Evolutionary conservation across 1,284 basidiomycete species (phyloP).

Genomic region (Moniliella sp.): DNA sequence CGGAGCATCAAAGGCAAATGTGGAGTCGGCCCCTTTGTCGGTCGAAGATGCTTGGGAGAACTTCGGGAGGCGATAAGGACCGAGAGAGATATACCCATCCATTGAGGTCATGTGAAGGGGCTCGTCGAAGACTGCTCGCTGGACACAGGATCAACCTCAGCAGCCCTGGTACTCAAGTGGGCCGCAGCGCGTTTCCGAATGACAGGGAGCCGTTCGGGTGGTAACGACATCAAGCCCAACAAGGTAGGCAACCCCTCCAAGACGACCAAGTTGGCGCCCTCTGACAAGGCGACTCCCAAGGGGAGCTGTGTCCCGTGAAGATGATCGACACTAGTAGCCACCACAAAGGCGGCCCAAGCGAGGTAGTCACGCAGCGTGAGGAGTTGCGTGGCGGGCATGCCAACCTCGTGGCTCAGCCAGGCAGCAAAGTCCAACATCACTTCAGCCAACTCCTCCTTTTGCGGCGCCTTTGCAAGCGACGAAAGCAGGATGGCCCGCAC

Average conservation of each 20-base stretch:
- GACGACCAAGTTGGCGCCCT: constrained; percentile 35
- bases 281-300: constrained; percentile 27
- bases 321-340: constrained; percentile 43
- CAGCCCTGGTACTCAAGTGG: not conserved
- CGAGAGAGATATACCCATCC: too few relatives aligned
- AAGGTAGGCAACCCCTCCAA: constrained; percentile 35
- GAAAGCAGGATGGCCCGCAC: constrained; percentile 58
- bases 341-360: constrained; percentile 70
- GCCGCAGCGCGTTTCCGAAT: constrained; percentile 42
- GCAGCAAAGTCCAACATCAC: constrained; percentile 51
- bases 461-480: not conserved
- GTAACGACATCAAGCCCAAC: constrained; percentile 27
- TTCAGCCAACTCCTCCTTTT: not conserved
- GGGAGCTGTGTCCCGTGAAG: constrained; percentile 4
- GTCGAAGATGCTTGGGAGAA: too few relatives aligned
- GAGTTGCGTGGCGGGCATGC: constrained; percentile 37
- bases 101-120: too few relatives aligned
- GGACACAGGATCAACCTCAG: not conserved
- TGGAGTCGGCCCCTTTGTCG: too few relatives aligned
- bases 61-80: too few relatives aligned
- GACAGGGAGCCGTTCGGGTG: constrained; percentile 45
- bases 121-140: too few relatives aligned
- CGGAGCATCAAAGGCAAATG: constrained; percentile 63
- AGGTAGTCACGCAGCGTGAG: constrained; percentile 52
- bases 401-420: constrained; percentile 52